Percentiles rank a stretch among this genome's conserved stretches.
Evolutionary conservation across 495 filamentous ascomycete species (phyloP).

Genomic region (Chaetomidium leptoderma): DNA sequence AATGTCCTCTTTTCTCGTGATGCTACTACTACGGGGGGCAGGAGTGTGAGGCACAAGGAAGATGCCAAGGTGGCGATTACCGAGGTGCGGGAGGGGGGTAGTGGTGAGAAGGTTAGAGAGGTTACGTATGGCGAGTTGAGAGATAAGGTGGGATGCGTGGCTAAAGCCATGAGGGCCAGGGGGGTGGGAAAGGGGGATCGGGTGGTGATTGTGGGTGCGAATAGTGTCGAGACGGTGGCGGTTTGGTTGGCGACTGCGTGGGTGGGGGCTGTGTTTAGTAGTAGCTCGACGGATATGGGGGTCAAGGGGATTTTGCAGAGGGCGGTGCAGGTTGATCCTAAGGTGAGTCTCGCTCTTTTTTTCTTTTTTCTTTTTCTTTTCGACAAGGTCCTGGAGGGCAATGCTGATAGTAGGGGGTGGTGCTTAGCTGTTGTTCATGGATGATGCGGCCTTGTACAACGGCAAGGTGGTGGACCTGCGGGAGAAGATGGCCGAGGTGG

Average conservation of each 20-base stretch:
- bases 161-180: constrained; percentile 57
- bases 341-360: constrained; percentile 28
- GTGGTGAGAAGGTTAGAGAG: constrained; percentile 49
- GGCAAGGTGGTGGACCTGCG: constrained; percentile 68
- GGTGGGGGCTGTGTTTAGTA: constrained; percentile 67
- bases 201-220: constrained; percentile 64
- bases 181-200: constrained; percentile 68
- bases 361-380: background rate
- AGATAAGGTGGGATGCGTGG: constrained; percentile 48
- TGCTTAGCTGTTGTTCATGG: constrained; percentile 62
- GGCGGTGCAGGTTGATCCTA: constrained; percentile 64
- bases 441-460: constrained; percentile 75
- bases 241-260: constrained; percentile 61
- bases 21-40: constrained; percentile 24
- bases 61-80: constrained; percentile 63
- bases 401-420: background rate
- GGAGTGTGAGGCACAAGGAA: constrained; percentile 59
- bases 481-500: constrained; percentile 63
- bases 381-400: background rate
- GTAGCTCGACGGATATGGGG: constrained; percentile 74
- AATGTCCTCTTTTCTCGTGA: constrained; percentile 54
- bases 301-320: constrained; percentile 71
- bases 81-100: constrained; percentile 66
- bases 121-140: constrained; percentile 63
- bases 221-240: constrained; percentile 66